phyloP scores from a whole-genome alignment of 768 basidiomycete genomes.

The Mycena galopus region DNA sequence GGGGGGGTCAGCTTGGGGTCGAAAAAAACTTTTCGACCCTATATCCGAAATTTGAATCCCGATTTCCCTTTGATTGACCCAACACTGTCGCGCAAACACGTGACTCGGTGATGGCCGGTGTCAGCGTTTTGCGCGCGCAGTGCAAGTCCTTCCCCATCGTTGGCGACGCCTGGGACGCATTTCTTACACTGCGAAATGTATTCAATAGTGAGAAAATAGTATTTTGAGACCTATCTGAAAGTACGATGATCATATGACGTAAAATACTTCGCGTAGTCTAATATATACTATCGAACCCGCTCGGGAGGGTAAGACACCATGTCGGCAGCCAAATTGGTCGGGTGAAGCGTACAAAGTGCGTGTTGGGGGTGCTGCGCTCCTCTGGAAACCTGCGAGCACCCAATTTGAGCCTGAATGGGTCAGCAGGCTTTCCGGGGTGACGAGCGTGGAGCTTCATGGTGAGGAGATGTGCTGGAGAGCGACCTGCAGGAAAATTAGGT shows the following conservation, averaged over 20 bases:
- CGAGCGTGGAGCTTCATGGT: neutral
- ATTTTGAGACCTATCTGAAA: neutral
- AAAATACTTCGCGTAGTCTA: neutral
- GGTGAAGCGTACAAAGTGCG: neutral
- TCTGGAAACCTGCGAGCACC: neutral
- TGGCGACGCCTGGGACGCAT: neutral
- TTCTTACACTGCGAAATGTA: neutral
- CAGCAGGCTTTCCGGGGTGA: neutral
- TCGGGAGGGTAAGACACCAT: neutral
- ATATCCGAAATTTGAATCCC: too few relatives aligned
- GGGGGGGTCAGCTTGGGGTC: too few relatives aligned
- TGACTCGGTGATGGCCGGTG: neutral
- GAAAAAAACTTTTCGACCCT: too few relatives aligned
- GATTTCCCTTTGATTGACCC: too few relatives aligned
- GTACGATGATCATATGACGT: neutral
- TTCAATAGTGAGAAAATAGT: neutral
- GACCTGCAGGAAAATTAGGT: neutral
- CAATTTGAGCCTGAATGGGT: neutral
- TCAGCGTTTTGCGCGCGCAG: neutral
- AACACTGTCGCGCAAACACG: conserved; percentile 2
- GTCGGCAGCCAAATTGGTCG: neutral
- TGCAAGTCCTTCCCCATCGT: neutral
- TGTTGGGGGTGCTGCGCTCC: neutral
- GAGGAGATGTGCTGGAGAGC: neutral
- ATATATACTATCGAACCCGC: neutral